Evolutionary conservation across 495 filamentous ascomycete genomes (phyloP).

Genomic region (Penicillium argentinense): DNA sequence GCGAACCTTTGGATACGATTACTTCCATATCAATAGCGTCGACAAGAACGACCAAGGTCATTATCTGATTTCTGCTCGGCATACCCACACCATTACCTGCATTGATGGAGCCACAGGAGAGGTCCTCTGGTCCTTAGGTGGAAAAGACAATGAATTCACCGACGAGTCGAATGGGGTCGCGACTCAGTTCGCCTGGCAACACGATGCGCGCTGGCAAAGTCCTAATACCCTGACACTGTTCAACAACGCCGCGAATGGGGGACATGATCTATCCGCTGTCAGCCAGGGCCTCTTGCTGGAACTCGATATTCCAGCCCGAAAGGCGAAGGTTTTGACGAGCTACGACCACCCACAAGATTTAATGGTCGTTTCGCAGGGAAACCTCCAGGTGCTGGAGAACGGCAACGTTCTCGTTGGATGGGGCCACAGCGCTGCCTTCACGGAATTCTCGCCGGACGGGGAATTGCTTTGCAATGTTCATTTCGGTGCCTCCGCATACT

Average conservation of each 20-base stretch:
- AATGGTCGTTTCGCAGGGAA: constrained; percentile 56
- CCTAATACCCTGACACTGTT: constrained; percentile 47
- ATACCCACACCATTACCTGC: constrained; percentile 44
- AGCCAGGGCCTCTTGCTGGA: constrained; percentile 34
- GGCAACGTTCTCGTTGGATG: constrained; percentile 58
- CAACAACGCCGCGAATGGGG: constrained; percentile 44
- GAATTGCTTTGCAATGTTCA: constrained; percentile 46
- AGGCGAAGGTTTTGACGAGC: constrained; percentile 20
- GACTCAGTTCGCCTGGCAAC: constrained; percentile 53
- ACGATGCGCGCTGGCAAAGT: constrained; percentile 48
- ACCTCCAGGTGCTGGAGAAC: constrained; percentile 52
- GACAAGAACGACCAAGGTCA: constrained; percentile 53
- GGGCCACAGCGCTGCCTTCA: constrained; percentile 56
- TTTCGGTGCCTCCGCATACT: constrained; percentile 38
- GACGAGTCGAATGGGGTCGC: constrained; percentile 41
- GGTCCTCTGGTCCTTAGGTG: constrained; percentile 56
- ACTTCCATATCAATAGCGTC: constrained; percentile 60
- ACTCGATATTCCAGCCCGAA: constrained; percentile 22
- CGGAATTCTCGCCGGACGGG: constrained; percentile 54
- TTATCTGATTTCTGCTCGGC: constrained; percentile 55
- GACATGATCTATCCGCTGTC: constrained; percentile 17
- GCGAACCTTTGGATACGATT: constrained; percentile 36
- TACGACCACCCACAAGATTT: constrained; percentile 35
- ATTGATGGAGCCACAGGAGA: constrained; percentile 52
- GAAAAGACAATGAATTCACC: constrained; percentile 46